Conservation (phyloP, 352 stramenopile genomes). For the Phytophthora ohioensis region DNA sequence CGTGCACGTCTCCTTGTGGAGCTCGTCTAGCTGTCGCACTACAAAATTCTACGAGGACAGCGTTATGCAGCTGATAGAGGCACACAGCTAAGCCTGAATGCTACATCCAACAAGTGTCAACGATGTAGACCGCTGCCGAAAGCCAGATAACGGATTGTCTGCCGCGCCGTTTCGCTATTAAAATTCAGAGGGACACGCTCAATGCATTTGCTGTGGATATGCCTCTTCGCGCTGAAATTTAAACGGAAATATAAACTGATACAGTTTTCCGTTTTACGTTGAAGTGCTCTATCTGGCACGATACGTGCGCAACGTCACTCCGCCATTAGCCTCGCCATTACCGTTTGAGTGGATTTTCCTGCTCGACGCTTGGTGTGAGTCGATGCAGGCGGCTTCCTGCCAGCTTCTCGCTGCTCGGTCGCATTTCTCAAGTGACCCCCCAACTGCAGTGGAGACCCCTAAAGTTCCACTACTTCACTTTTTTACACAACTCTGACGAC, state of each 20-base stretch:
- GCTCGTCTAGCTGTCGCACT: constrained; percentile 8
- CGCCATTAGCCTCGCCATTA: constrained; percentile 11
- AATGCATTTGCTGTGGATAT: not conserved
- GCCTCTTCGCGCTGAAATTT: not conserved
- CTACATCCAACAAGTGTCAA: constrained; percentile 8
- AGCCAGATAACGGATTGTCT: constrained; percentile 9
- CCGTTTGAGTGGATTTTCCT: constrained; percentile 27
- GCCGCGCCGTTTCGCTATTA: constrained; percentile 30
- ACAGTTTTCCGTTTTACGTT: constrained; percentile 21
- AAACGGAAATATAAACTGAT: not conserved
- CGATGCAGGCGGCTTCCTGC: constrained; percentile 9
- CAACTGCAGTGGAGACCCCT: constrained; percentile 17
- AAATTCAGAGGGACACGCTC: not conserved
- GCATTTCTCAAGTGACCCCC: constrained; percentile 36
- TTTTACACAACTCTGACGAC: constrained; percentile 4
- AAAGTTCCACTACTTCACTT: constrained; percentile 23
- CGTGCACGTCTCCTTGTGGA: constrained; percentile 10
- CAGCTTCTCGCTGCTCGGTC: constrained; percentile 26
- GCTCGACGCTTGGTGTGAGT: not conserved
- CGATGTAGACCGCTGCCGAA: not conserved
- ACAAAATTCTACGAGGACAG: constrained; percentile 7
- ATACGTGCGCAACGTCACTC: constrained; percentile 13
- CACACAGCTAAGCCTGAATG: constrained; percentile 2
- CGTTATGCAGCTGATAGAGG: not conserved
- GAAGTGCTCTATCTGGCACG: constrained; percentile 11